Base-by-base conservation (phyloP, 2,329 filamentous ascomycete genomes). In the Sporothrix dimorphospora region DNA sequence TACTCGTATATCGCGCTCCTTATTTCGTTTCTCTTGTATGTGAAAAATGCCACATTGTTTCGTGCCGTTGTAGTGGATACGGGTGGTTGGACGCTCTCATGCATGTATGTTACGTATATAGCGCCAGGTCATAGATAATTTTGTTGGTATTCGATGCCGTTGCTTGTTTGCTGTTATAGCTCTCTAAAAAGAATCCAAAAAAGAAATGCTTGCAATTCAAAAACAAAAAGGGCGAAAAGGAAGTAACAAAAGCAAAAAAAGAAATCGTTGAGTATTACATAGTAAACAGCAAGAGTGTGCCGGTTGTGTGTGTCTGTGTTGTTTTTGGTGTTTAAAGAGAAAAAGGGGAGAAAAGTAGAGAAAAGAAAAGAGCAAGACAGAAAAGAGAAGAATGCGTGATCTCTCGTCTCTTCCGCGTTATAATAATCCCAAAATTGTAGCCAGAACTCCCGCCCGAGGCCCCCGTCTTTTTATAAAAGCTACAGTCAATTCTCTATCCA, bases 401-500 rank as follows among this genome's bases (percentile, higher is more conserved):
- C 34, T 49, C 51, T 67, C 21, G 14, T 19, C 30, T 69, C 63
- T 69, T 53, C 53, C 70, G 40, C 67, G 69, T 51, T 47, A 71
- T 53, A 49, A 74, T 63, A 73, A 69, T 67, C 70, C 73, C 74
- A 69, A 68, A 67, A 65, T 51, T 73, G 45, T 73, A 74, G 71
- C 75, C 75, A 74, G 72, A 76, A 76, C 75, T 75, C 75, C 75
- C 69, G 71, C 71, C 67, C 67, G 34, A 72, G 61, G 40, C 59
- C 72, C 59, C 12, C 63, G 27, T 67, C 34, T 72, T 65, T 69
- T 47, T 49, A 11, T 40, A 61, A 61, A 72, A 71, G 65, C 27
- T 59, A 27, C 34, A 16, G 67, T 45, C 8, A 55, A 47, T 34
- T 55, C 49, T 73, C 70, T 68, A 67, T 72, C 70, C 66, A 73